Conservation (phyloP, 441 rosid genomes). For the Melastoma candidum region DNA sequence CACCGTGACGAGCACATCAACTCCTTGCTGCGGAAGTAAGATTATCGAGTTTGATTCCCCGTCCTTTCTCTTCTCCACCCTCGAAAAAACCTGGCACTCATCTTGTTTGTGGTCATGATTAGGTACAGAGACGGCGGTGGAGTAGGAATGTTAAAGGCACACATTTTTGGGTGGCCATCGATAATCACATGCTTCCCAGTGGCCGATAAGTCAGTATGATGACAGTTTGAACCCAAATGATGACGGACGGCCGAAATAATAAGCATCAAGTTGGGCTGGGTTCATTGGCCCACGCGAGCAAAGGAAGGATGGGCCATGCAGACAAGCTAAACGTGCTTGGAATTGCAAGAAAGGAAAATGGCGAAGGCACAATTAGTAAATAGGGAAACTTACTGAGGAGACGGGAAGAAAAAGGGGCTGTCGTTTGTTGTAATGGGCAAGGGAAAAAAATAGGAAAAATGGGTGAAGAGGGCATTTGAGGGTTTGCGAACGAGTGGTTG, state of each 20-base stretch:
- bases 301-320: too few relatives aligned
- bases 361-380: too few relatives aligned
- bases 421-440: too few relatives aligned
- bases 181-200: constrained; percentile 24
- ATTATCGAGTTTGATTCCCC: background rate
- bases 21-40: background rate
- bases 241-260: constrained; percentile 24
- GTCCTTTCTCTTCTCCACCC: background rate
- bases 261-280: constrained; percentile 20
- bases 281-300: too few relatives aligned
- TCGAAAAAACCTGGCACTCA: too few relatives aligned
- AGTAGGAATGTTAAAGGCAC: background rate
- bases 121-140: background rate
- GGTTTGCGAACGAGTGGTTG: too few relatives aligned
- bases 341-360: too few relatives aligned
- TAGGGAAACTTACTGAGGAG: too few relatives aligned
- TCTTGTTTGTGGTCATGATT: background rate
- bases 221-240: constrained; percentile 6
- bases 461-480: too few relatives aligned
- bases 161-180: constrained; percentile 27
- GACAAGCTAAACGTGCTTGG: too few relatives aligned
- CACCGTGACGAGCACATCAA: background rate
- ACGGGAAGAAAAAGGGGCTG: too few relatives aligned
- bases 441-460: too few relatives aligned
- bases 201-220: constrained; percentile 1